Evolutionary conservation across 1,284 basidiomycete genomes (phyloP).

Genomic region (Leccinum pachyderme): DNA sequence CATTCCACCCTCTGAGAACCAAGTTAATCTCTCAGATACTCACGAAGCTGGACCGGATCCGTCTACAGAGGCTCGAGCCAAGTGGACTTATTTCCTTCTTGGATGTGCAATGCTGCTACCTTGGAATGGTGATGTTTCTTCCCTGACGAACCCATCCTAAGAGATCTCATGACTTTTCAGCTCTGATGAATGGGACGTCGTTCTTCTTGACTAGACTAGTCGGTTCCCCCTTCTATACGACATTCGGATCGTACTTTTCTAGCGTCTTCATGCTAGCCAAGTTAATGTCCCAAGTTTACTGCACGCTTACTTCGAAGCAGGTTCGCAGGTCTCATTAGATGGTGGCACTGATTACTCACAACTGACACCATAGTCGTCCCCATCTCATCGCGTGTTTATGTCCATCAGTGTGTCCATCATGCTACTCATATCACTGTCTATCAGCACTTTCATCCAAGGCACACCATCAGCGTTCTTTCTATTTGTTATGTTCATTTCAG

Average conservation of each 20-base stretch:
- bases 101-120: constrained; percentile 72
- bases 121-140: constrained; percentile 65
- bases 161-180: constrained; percentile 36
- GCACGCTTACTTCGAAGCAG: constrained; percentile 64
- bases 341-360: constrained; percentile 28
- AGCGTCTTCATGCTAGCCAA: constrained; percentile 63
- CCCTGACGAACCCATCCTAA: not conserved
- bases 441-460: constrained; percentile 58
- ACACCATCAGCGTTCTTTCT: constrained; percentile 57
- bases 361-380: constrained; percentile 35
- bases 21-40: not conserved
- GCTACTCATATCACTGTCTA: constrained; percentile 53
- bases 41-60: not conserved
- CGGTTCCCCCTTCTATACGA: constrained; percentile 50
- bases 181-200: constrained; percentile 72
- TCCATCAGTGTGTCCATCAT: constrained; percentile 43
- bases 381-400: constrained; percentile 49
- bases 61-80: constrained; percentile 38
- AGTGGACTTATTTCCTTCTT: constrained; percentile 66
- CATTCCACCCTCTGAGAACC: constrained; percentile 23
- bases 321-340: constrained; percentile 39
- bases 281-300: constrained; percentile 68
- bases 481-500: constrained; percentile 60
- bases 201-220: constrained; percentile 68
- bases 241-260: constrained; percentile 72